Base-by-base conservation (phyloP, 768 basidiomycete species). In the Cystofilobasidium ferigula region DNA sequence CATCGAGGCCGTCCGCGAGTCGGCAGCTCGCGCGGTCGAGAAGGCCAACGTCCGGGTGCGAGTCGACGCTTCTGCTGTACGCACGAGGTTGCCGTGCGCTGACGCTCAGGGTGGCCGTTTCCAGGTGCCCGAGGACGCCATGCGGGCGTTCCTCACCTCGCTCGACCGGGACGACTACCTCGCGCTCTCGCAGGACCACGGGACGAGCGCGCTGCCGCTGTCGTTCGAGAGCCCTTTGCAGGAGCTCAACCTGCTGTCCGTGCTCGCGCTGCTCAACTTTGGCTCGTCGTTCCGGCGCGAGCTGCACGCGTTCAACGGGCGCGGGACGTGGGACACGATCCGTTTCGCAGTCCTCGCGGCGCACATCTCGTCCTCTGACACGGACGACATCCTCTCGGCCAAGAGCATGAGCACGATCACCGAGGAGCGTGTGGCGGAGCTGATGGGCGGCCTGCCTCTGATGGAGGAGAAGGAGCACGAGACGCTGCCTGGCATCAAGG, bases 261-360 rank as follows among this genome's bases (percentile, higher is more conserved):
- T 88, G 10, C 82, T 91, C 47, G 83, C 85, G 2, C 79, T 91
- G 22, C 80, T 94, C 38, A 91, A 91, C 74, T 88, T 92, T 74
- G 87, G 82, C 6, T 88, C 87, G 1, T 87, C 87, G 40, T 92
- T 87, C 74, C 86, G 88, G 30, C 78, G 80, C 6, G 83, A 85
- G 6, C 80, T 93, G 43, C 88, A 88, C 74, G 76, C 77, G 18
- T 82, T 83, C 63, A 86, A 86, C 3, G 83, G 85, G 18, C 83
- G 88, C 47, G 89, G 89, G 26, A 88, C 88, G 69, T 90, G 85
- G 82, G 87, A 92, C 74, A 84, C 83, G 63, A 87, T 91, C 71
- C 82, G 86, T 60, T 85, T 84, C 3, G 81, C 93, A 59, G 79
- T 83, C 35, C 83, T 90, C 71, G 81, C 84, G 18, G 76, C 89